A percentile compares a stretch with the other conserved stretches of the same genome.
These are phyloP conservation scores for Nakazawaea peltata DNA, from an alignment of 805 yeast species.

Conservation along the genomic window DNA sequence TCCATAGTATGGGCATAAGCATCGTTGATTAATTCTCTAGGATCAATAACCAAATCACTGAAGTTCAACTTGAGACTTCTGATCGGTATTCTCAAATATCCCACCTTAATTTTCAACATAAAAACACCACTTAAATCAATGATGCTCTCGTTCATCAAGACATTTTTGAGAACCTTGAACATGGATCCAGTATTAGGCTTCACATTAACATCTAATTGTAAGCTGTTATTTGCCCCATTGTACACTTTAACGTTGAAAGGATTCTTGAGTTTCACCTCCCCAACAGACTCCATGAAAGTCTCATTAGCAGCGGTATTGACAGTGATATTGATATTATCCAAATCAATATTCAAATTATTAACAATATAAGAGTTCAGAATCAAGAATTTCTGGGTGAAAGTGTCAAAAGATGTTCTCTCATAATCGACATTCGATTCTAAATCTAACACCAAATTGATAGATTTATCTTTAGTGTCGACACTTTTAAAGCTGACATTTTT, in stretches of 20 bases:
- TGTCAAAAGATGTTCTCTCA: background rate
- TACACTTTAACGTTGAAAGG: conserved; percentile 5
- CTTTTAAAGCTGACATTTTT: background rate
- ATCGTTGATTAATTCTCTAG: conserved; percentile 6
- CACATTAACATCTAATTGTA: conserved; percentile 2
- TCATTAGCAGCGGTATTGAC: background rate
- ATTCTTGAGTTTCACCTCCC: background rate
- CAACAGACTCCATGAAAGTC: conserved; percentile 1
- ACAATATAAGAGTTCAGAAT: conserved; percentile 6
- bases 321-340: conserved; percentile 6
- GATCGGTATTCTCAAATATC: conserved; percentile 3
- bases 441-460: conserved; percentile 4
- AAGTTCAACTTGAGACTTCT: conserved; percentile 2
- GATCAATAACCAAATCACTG: conserved; percentile 1
- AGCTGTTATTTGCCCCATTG: conserved; percentile 2
- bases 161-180: conserved; percentile 3
- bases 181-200: conserved; percentile 3
- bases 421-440: conserved; percentile 3
- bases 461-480: background rate
- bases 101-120: conserved; percentile 5
- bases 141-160: background rate
- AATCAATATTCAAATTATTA: conserved; percentile 4
- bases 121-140: conserved; percentile 2
- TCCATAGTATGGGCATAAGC: background rate
- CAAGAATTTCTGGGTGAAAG: conserved; percentile 1